Evolutionary conservation across 2,329 filamentous ascomycete genomes (phyloP).

Genomic region (Diatrype stigma): DNA sequence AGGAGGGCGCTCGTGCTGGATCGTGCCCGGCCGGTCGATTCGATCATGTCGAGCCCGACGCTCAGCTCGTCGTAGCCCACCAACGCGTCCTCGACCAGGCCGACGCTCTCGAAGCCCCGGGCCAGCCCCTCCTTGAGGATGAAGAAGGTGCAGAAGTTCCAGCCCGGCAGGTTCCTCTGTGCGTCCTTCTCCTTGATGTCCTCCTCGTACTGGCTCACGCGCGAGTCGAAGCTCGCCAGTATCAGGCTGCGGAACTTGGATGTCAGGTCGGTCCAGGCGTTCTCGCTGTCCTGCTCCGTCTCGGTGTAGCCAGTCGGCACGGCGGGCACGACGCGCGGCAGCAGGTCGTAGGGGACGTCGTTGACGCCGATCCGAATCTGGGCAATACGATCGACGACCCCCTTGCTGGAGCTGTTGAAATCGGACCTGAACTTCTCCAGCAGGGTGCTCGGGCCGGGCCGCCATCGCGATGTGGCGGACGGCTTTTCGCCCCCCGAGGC

Average conservation of each 20-base stretch:
- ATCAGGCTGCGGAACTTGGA: slow-evolving; percentile 84
- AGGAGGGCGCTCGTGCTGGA: slow-evolving; percentile 71
- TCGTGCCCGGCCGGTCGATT: slow-evolving; percentile 56
- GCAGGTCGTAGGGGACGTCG: slow-evolving; percentile 61
- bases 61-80: slow-evolving; percentile 93
- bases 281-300: slow-evolving; percentile 71
- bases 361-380: slow-evolving; percentile 78
- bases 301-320: slow-evolving; percentile 64
- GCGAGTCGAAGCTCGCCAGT: slow-evolving; percentile 80
- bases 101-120: slow-evolving; percentile 91
- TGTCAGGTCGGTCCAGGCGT: slow-evolving; percentile 79
- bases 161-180: slow-evolving; percentile 81
- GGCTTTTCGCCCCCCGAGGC: slow-evolving; percentile 56
- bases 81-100: slow-evolving; percentile 89
- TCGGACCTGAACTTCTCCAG: slow-evolving; percentile 87
- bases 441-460: slow-evolving; percentile 74
- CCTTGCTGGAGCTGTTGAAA: slow-evolving; percentile 74
- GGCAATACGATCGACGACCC: slow-evolving; percentile 69
- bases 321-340: slow-evolving; percentile 59
- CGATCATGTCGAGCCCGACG: slow-evolving; percentile 76
- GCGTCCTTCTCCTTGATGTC: slow-evolving; percentile 93
- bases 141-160: slow-evolving; percentile 99
- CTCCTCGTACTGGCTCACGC: slow-evolving; percentile 92
- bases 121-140: slow-evolving; percentile 94
- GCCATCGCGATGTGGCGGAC: slow-evolving; percentile 64